Evolutionary conservation across 176 grass and related monocot species (phyloP).

Genomic region (Rhynchospora pubera): DNA sequence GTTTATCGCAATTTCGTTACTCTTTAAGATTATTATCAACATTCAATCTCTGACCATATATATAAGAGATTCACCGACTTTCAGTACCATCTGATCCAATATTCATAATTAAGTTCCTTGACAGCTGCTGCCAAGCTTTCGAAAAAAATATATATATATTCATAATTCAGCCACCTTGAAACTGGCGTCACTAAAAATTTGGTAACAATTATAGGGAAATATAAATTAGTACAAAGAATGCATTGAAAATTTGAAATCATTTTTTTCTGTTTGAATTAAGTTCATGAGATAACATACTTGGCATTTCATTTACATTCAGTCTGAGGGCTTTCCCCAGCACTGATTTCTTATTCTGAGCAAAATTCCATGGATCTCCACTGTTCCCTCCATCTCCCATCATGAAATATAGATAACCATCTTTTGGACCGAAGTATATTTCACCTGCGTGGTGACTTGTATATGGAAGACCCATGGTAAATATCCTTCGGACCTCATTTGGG

Average conservation of each 20-base stretch:
- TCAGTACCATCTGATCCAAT: background rate
- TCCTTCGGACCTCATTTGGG: slow-evolving; percentile 30
- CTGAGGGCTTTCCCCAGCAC: slow-evolving; percentile 44
- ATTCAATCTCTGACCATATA: background rate
- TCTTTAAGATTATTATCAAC: too few species aligned
- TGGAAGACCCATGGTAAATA: slow-evolving; percentile 49
- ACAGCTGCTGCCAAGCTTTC: too few species aligned
- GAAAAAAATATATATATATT: background rate
- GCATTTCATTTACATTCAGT: slow-evolving; percentile 25
- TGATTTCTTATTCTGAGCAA: slow-evolving; percentile 44
- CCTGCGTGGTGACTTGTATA: slow-evolving; percentile 38
- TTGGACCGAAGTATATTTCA: slow-evolving; percentile 36
- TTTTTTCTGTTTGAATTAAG: background rate
- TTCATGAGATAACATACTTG: slow-evolving; percentile 12
- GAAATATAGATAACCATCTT: slow-evolving; percentile 44
- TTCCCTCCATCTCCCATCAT: slow-evolving; percentile 51
- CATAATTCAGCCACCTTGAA: background rate
- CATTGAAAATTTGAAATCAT: background rate
- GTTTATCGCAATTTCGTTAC: too few species aligned
- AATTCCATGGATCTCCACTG: slow-evolving; percentile 40
- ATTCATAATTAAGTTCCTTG: background rate
- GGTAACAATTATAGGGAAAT: background rate
- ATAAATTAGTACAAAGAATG: background rate
- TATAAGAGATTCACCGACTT: background rate
- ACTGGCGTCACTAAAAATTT: too few species aligned